Percentiles rank a stretch among this genome's conserved stretches.
Evolutionary conservation across 2,329 filamentous ascomycete genomes (phyloP).

Genomic region (Cadophora gregata): DNA sequence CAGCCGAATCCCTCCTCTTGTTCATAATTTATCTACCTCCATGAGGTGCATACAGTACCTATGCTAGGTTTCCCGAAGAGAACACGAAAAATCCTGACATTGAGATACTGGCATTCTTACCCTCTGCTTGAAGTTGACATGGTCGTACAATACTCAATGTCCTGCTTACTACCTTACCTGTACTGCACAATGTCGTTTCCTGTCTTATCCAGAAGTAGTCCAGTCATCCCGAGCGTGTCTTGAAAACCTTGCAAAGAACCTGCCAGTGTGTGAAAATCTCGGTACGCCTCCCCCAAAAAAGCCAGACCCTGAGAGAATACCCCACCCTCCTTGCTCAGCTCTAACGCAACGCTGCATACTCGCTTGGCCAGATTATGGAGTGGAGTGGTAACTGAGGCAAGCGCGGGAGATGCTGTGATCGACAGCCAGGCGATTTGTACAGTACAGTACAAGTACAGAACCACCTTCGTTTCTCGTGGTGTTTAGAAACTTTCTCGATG

Average conservation of each 20-base stretch:
- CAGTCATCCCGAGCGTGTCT: neutral
- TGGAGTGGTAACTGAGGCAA: conserved; percentile 10
- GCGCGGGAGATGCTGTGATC: conserved; percentile 12
- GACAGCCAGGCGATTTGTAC: conserved; percentile 5
- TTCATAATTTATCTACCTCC: neutral
- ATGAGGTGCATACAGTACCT: neutral
- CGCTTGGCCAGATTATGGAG: neutral
- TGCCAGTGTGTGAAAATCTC: conserved; percentile 14
- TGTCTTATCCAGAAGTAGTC: neutral
- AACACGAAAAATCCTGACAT: neutral
- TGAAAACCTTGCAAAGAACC: conserved; percentile 15
- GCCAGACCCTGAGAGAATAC: conserved; percentile 15
- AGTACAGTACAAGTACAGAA: no score
- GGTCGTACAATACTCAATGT: neutral
- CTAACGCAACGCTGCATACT: conserved; percentile 16
- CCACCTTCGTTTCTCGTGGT: conserved; percentile 11
- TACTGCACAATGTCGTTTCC: neutral
- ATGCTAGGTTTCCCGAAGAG: neutral
- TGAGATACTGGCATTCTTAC: neutral
- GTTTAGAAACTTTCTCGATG: conserved; percentile 16
- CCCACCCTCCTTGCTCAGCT: conserved; percentile 18
- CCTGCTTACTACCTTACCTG: no score
- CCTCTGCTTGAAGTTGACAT: neutral
- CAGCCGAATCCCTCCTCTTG: neutral
- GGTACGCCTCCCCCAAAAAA: conserved; percentile 1